Evolutionary conservation across 331 rosid species (phyloP), one percentile per base, ranked within the genome.

Genomic region (Cucumis variabilis): DNA sequence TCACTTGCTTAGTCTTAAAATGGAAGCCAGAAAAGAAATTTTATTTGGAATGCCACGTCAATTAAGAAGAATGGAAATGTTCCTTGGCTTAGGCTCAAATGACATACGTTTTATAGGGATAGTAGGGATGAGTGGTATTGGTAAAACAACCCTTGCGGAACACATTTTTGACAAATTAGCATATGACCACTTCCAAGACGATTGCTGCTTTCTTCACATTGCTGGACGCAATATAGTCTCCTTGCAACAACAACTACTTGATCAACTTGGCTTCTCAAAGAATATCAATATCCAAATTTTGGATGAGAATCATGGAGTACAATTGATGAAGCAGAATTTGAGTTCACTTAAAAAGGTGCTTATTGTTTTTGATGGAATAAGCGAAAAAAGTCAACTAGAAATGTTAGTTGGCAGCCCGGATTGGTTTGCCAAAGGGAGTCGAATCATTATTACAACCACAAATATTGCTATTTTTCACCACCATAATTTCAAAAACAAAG

Each of bases 401-500:
- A 46, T 7, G 48, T 58, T 87, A 23, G 86, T 20, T 7, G 48
- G 86, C 28, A 24, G 8, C 6, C 23, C 20, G 14, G 16, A 23
- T 28, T 86, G 84, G 83, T 89, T 86, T 73, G 84, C 85, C 13
- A 10, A 1, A 10, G 28, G 66, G 12, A 86, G 80, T 13, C 63
- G 85, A 65, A 30, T 89, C 62, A 82, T 89, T 37, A 20, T 89
- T 21, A 89, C 91, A 28, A 89, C 87, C 46, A 86, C 73, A 50
- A 77, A 44, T 8, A 77, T 15, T 48, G 13, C 48, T 23, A 6
- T 77, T 23, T 21, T 77, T 24, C 65, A 1, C 0, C 41, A 7
- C 0, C n/a, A 8, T 0, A 44, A 44, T 5, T 44, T 10, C 28
- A 11, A 21, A 11, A 13, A 63, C 25, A 6, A 23, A 48, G 12